Conservation (phyloP, 1,284 basidiomycete species). For the Fomes fomentarius region DNA sequence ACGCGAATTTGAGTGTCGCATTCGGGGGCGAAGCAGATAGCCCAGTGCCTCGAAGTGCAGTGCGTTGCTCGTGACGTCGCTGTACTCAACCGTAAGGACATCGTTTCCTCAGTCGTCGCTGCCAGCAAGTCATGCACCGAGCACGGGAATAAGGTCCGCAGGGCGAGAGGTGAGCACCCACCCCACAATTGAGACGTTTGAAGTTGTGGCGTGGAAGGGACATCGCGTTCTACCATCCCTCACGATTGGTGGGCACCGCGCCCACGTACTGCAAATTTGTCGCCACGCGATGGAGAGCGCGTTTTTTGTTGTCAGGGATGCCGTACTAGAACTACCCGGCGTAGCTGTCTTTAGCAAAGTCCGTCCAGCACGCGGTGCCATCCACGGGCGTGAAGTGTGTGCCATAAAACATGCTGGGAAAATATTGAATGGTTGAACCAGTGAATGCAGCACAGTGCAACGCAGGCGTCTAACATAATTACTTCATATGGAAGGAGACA, state of each 20-base stretch:
- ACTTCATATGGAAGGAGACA: too few relatives aligned
- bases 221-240: conserved; percentile 24
- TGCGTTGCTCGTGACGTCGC: conserved; percentile 9
- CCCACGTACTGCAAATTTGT: conserved; percentile 19
- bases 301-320: conserved; percentile 7
- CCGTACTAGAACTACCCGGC: conserved; percentile 23
- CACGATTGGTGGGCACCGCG: conserved; percentile 12
- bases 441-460: conserved; percentile 15
- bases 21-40: background rate
- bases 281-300: conserved; percentile 16
- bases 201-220: conserved; percentile 14
- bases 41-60: conserved; percentile 15
- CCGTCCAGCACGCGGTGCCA: conserved; percentile 11
- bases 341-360: conserved; percentile 24
- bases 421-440: conserved; percentile 20
- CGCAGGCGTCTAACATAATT: too few relatives aligned
- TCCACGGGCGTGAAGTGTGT: conserved; percentile 17
- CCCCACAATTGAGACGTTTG: conserved; percentile 3
- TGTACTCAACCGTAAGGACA: conserved; percentile 9
- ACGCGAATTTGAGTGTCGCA: conserved; percentile 15
- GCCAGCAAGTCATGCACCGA: conserved; percentile 6
- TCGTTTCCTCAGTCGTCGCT: background rate
- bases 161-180: conserved; percentile 18
- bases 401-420: conserved; percentile 19
- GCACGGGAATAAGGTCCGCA: conserved; percentile 9